Evolutionary conservation across 352 stramenopile species (phyloP), one percentile per base, ranked within the genome.

Genomic region (Lagenidium sp.): DNA sequence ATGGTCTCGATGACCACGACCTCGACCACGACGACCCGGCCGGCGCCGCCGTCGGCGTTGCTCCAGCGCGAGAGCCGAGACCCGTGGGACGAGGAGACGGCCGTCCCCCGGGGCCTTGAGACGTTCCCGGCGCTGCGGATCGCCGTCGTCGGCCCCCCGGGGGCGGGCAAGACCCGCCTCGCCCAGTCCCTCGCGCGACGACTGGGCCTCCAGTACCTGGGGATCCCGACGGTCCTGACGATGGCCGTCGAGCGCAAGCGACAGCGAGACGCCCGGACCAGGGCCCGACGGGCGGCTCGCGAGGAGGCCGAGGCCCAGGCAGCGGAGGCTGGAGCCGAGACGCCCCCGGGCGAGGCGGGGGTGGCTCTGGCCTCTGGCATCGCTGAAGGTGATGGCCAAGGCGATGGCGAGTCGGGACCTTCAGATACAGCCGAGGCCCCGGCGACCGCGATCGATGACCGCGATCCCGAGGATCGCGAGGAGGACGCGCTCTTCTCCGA

Each of bases 161-260:
- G 68, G 12, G 50, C 44, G 16, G 73, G 76, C 2, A 89, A 85
- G 50, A 77, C 70, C 8, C 65, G 65, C 2, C 50, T 89, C 4
- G 57, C 76, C 4, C 55, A 49, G 40, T 43, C 66, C 6, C 48
- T 89, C 16, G 68, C 73, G 4, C 56, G 39, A 41, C 55, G 53
- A 15, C 45, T 86, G 22, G 41, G 47, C 3, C 52, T 89, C 12
- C 62, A 58, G 35, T 77, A 85, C 46, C 50, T 82, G 11, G 82
- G 68, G 8, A 32, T 74, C 15, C 43, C 44, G 23, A 59, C 30
- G 4, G 64, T 47, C 26, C 39, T 89, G 6, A 65, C 83, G 24
- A 45, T 59, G 11, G 71, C 75, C 1, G 29, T 78, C 1, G 39
- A 57, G 2, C 49, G 44, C 8, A 79, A 71, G 34, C 37, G 21